Evolutionary conservation across 345 rosid genomes (phyloP).

Genomic region (Brassica incana): DNA sequence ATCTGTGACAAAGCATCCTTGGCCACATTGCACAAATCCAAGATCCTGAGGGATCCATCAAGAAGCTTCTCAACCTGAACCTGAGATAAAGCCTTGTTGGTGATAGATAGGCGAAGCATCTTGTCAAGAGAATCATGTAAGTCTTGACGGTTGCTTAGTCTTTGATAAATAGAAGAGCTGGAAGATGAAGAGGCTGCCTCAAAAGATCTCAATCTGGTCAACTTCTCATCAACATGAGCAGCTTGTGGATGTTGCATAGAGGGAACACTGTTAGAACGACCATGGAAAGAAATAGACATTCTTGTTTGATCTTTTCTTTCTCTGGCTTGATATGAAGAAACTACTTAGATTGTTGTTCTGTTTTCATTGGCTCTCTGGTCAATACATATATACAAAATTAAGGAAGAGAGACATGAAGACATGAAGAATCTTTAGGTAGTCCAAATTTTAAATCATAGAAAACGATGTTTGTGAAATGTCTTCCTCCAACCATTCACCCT

Average conservation of each 20-base stretch:
- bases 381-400: background rate
- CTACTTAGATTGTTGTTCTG: background rate
- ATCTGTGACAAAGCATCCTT: slow-evolving; percentile 37
- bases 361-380: background rate
- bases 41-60: slow-evolving; percentile 43
- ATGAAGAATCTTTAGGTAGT: slow-evolving; percentile 6
- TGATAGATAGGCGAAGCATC: slow-evolving; percentile 35
- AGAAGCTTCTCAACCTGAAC: slow-evolving; percentile 39
- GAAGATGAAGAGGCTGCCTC: slow-evolving; percentile 36
- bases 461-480: slow-evolving; percentile 29
- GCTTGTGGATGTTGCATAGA: slow-evolving; percentile 45
- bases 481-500: slow-evolving; percentile 11
- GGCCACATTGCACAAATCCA: slow-evolving; percentile 40
- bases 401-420: background rate
- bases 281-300: slow-evolving; percentile 49
- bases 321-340: background rate
- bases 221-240: slow-evolving; percentile 40
- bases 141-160: slow-evolving; percentile 36
- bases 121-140: slow-evolving; percentile 30
- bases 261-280: slow-evolving; percentile 55
- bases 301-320: slow-evolving; percentile 9
- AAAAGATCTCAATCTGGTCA: slow-evolving; percentile 40
- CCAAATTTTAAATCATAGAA: background rate
- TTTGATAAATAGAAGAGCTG: background rate
- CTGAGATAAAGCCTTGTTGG: slow-evolving; percentile 35